phyloP scores from a whole-genome alignment of 768 basidiomycete species.

The Leccinum variicolor region DNA sequence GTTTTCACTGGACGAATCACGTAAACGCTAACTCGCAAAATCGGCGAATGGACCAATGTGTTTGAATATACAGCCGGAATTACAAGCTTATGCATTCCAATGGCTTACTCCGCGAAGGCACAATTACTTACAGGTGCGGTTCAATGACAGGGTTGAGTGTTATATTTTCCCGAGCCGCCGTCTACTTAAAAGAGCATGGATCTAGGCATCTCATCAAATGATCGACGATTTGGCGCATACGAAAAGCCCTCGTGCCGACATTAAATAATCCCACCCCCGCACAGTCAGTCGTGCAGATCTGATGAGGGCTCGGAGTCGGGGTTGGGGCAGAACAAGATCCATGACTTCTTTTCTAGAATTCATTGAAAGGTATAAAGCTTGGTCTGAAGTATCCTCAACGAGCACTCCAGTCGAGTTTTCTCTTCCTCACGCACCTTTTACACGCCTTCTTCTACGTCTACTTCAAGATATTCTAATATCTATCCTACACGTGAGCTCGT shows the following conservation, averaged over 20 bases:
- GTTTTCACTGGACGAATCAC: neutral
- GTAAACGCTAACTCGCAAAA: slow-evolving; percentile 2
- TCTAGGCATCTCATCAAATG: slow-evolving; percentile 22
- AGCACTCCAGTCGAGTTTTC: slow-evolving; percentile 8
- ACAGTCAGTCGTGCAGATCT: neutral
- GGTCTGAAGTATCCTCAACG: slow-evolving; percentile 5
- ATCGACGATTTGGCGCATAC: slow-evolving; percentile 17
- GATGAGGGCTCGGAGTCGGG: slow-evolving; percentile 11
- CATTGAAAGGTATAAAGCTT: slow-evolving; percentile 23
- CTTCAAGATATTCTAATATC: slow-evolving; percentile 17
- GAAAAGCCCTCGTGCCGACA: slow-evolving; percentile 10
- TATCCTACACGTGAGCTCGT: slow-evolving; percentile 20
- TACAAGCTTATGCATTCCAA: slow-evolving; percentile 4
- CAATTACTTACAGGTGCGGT: slow-evolving; percentile 7
- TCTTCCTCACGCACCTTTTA: neutral
- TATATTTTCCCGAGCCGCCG: slow-evolving; percentile 15
- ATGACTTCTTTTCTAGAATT: slow-evolving; percentile 2
- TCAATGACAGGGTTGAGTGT: slow-evolving; percentile 16
- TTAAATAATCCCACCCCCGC: slow-evolving; percentile 17
- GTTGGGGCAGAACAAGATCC: slow-evolving; percentile 7
- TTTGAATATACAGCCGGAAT: slow-evolving; percentile 12
- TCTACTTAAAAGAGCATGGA: slow-evolving; percentile 10
- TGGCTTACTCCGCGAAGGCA: slow-evolving; percentile 22
- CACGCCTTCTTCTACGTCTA: slow-evolving; percentile 3
- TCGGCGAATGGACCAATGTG: slow-evolving; percentile 3